A percentile compares a stretch with the other conserved stretches of the same genome.
Conservation (phyloP, 768 basidiomycete genomes). For the Boletus fagicola region DNA sequence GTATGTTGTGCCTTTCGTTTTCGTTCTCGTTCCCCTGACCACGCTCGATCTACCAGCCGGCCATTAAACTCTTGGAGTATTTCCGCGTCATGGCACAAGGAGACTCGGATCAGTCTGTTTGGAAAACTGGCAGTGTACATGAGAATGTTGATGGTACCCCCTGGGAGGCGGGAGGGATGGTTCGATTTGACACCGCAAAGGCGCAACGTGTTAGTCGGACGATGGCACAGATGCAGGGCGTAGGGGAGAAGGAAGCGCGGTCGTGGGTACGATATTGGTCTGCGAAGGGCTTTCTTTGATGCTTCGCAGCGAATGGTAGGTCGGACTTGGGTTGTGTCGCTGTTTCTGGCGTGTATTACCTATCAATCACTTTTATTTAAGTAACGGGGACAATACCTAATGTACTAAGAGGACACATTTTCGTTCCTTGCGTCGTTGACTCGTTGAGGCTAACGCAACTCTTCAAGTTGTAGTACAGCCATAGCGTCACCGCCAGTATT, state of each 20-base stretch:
- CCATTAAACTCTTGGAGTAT: constrained; percentile 32
- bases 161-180: neutral
- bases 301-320: no score
- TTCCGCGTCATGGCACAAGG: constrained; percentile 22
- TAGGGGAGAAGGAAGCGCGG: neutral
- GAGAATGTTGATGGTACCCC: neutral
- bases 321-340: neutral
- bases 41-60: constrained; percentile 22
- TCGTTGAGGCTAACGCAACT: no score
- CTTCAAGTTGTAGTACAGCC: no score
- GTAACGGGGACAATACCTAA: neutral
- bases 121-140: neutral
- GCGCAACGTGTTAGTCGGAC: neutral
- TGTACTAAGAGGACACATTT: neutral
- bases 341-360: neutral
- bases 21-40: neutral
- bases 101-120: neutral
- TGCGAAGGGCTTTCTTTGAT: neutral
- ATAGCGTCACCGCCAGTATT: no score
- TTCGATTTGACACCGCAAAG: neutral
- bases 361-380: neutral
- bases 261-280: constrained; percentile 10
- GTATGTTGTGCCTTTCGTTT: neutral
- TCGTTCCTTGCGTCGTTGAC: neutral
- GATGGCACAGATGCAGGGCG: neutral